Percentiles rank a stretch among this genome's conserved stretches.
phyloP scores from a whole-genome alignment of 2,329 filamentous ascomycete genomes.

The Fusarium xylarioides region DNA sequence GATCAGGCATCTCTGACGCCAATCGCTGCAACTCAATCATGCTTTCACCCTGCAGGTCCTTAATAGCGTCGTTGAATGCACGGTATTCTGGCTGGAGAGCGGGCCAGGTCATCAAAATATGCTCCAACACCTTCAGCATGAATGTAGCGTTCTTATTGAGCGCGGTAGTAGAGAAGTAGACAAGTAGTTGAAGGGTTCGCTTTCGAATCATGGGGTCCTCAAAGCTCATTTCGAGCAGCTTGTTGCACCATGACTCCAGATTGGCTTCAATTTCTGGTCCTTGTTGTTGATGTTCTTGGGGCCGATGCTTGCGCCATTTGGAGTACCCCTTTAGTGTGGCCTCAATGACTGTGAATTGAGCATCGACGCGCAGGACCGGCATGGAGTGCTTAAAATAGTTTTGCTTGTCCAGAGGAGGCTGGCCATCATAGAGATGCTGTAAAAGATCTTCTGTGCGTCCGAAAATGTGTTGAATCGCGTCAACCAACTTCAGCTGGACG shows the following conservation, averaged over 20 bases:
- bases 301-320: constrained; percentile 69
- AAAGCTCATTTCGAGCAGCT: constrained; percentile 74
- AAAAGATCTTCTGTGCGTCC: constrained; percentile 78
- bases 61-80: constrained; percentile 86
- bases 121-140: constrained; percentile 88
- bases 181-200: constrained; percentile 80
- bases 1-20: constrained; percentile 89
- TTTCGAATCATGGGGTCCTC: constrained; percentile 88
- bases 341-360: constrained; percentile 89
- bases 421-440: constrained; percentile 77
- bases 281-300: constrained; percentile 56
- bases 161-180: constrained; percentile 84
- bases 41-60: constrained; percentile 84
- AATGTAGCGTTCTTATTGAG: constrained; percentile 81
- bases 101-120: constrained; percentile 87
- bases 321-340: constrained; percentile 88
- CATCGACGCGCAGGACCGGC: constrained; percentile 82
- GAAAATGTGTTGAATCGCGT: constrained; percentile 90
- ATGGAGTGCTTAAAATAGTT: constrained; percentile 75
- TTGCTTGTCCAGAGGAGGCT: constrained; percentile 70
- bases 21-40: constrained; percentile 89
- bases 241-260: constrained; percentile 77
- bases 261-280: constrained; percentile 67
- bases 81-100: constrained; percentile 74
- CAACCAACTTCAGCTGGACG: constrained; percentile 80